Conservation (phyloP, 1,284 basidiomycete species). For the Boletus mariae region DNA sequence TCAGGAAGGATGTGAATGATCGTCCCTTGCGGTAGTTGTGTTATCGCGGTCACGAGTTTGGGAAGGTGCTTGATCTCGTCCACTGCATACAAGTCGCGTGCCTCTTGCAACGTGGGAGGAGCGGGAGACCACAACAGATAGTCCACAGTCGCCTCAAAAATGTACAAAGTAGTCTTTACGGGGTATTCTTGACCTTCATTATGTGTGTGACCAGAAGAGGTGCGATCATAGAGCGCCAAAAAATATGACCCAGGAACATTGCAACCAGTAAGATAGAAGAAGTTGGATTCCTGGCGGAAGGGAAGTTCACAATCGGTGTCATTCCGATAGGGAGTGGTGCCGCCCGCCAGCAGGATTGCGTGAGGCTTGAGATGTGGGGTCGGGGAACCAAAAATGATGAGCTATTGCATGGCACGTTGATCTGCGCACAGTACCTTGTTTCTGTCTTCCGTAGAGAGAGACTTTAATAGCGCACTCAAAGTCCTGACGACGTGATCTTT, state of each 20-base stretch:
- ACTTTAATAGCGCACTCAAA: conserved; percentile 44
- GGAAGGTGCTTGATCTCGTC: conserved; percentile 51
- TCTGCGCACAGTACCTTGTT: conserved; percentile 42
- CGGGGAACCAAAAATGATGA: neutral
- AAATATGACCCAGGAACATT: conserved; percentile 67
- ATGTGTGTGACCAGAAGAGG: conserved; percentile 12
- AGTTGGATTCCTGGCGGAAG: conserved; percentile 83
- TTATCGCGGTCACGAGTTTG: conserved; percentile 49
- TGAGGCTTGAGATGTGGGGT: conserved; percentile 47
- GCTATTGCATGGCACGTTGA: neutral
- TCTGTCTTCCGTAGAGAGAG: conserved; percentile 46
- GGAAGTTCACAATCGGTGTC: conserved; percentile 86
- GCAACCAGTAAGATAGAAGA: conserved; percentile 83
- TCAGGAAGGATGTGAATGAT: conserved; percentile 63
- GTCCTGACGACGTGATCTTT: conserved; percentile 49
- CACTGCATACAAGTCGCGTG: conserved; percentile 53
- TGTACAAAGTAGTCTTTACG: conserved; percentile 59
- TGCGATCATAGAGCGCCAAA: conserved; percentile 51
- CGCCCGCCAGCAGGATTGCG: conserved; percentile 58
- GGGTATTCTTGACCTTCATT: neutral
- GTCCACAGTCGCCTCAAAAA: conserved; percentile 66
- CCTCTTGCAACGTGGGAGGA: conserved; percentile 68
- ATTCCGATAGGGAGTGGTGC: conserved; percentile 63
- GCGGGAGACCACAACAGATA: conserved; percentile 85
- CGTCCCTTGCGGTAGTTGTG: conserved; percentile 53